Percentiles rank a stretch among this genome's conserved stretches.
Evolutionary conservation across 768 basidiomycete species (phyloP).

Genomic region (Agrocybe pediades): DNA sequence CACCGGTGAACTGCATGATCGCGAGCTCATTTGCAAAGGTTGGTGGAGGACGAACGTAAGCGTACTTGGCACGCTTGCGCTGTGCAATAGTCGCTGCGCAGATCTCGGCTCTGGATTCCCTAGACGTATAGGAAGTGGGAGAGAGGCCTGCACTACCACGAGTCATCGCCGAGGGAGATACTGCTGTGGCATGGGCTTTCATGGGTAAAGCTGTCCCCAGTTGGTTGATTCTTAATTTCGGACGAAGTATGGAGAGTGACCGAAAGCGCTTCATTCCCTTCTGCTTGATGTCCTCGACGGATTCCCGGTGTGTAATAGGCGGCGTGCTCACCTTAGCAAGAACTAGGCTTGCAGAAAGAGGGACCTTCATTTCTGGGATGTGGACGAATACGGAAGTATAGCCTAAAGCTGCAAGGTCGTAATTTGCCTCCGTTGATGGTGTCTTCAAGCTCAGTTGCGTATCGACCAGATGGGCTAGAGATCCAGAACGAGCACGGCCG

Average conservation of each 20-base stretch:
- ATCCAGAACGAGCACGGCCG: slow-evolving; percentile 40
- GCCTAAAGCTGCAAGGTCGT: slow-evolving; percentile 61
- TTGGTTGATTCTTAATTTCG: slow-evolving; percentile 29
- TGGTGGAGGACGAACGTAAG: slow-evolving; percentile 41
- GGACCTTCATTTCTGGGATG: slow-evolving; percentile 40
- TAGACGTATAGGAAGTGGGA: slow-evolving; percentile 3
- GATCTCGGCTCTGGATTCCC: slow-evolving; percentile 21
- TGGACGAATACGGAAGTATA: slow-evolving; percentile 70
- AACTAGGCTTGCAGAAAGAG: slow-evolving; percentile 15
- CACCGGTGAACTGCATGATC: slow-evolving; percentile 69
- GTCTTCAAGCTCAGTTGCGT: slow-evolving; percentile 36
- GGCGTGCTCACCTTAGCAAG: slow-evolving; percentile 21
- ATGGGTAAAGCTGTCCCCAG: too few species aligned
- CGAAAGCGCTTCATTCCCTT: slow-evolving; percentile 24
- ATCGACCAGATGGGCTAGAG: slow-evolving; percentile 47
- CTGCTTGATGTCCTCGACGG: slow-evolving; percentile 11
- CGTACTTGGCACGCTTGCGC: slow-evolving; percentile 57
- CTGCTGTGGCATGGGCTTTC: too few species aligned
- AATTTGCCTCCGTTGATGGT: slow-evolving; percentile 48
- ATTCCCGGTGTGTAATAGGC: slow-evolving; percentile 20
- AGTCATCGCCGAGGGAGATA: slow-evolving; percentile 7
- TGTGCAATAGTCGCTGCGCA: slow-evolving; percentile 33
- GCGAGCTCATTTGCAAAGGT: slow-evolving; percentile 68
- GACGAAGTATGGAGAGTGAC: slow-evolving; percentile 52
- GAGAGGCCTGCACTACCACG: not conserved